phyloP scores from a whole-genome alignment of 1,284 basidiomycete genomes.

The Thelephora terrestris region DNA sequence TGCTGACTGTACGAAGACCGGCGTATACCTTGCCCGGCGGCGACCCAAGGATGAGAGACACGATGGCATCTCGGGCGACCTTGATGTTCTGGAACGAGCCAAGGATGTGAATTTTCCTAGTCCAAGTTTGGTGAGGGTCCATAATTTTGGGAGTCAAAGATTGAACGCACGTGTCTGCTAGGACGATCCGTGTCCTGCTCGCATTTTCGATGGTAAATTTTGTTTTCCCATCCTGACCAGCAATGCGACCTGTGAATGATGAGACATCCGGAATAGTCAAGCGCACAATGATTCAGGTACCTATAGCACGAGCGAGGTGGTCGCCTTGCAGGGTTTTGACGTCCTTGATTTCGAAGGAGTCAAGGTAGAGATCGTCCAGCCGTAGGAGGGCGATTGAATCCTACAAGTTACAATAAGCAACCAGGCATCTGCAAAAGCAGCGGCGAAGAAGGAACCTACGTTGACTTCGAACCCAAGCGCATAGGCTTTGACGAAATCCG shows the following conservation, averaged over 20 bases:
- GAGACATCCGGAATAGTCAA: conserved; percentile 1
- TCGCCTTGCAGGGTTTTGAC: conserved; percentile 98
- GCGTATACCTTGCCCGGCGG: conserved; percentile 97
- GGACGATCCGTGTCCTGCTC: conserved; percentile 89
- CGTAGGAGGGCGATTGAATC: conserved; percentile 93
- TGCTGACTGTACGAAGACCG: conserved; percentile 82
- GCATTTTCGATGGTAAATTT: conserved; percentile 99
- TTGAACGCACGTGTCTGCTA: conserved; percentile 83
- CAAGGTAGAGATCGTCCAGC: conserved; percentile 94
- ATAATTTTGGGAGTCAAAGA: conserved; percentile 1
- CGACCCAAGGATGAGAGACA: conserved; percentile 89
- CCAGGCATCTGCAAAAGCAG: conserved; percentile 5
- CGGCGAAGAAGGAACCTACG: conserved; percentile 32
- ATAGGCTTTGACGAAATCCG: conserved; percentile 95
- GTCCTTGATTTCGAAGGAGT: conserved; percentile 98
- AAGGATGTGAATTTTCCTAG: conserved; percentile 87
- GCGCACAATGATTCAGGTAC: conserved; percentile 28
- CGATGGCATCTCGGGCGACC: conserved; percentile 91
- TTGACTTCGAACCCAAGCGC: conserved; percentile 92
- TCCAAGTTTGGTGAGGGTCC: conserved; percentile 3
- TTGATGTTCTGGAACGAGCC: conserved; percentile 97
- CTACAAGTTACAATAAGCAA: conserved; percentile 29
- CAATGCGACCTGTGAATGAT: conserved; percentile 68
- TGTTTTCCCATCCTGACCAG: conserved; percentile 96
- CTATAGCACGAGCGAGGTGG: conserved; percentile 92